Percentiles rank a stretch among this genome's conserved stretches.
These are phyloP conservation scores for Leishmania arabica DNA, from an alignment of 208 protist species.

Conservation along the genomic window DNA sequence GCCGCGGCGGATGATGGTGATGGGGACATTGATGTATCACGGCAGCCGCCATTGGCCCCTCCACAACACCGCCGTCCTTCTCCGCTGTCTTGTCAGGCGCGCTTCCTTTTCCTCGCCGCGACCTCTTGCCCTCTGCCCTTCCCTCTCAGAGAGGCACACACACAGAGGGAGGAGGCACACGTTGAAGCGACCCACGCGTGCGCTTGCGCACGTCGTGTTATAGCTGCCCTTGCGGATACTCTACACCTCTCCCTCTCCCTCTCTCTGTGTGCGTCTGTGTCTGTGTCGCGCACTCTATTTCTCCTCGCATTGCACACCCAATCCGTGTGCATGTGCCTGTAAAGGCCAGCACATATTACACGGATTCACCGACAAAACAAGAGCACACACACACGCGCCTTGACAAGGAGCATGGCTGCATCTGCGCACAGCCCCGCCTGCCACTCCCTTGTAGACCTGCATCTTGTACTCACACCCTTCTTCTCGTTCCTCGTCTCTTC, in stretches of 20 bases:
- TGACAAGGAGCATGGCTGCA: too few relatives aligned
- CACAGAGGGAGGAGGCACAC: background rate
- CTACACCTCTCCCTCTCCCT: too few relatives aligned
- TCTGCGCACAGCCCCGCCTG: background rate
- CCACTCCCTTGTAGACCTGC: background rate
- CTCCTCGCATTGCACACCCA: too few relatives aligned
- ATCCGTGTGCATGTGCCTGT: background rate
- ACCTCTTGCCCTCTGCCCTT: background rate
- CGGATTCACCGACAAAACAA: background rate
- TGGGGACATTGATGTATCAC: background rate
- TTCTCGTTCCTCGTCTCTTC: background rate
- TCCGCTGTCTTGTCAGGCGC: background rate
- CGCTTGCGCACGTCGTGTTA: too few relatives aligned
- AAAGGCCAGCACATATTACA: background rate
- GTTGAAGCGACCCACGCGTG: background rate
- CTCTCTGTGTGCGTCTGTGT: too few relatives aligned
- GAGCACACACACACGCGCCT: too few relatives aligned
- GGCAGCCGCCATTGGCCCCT: background rate
- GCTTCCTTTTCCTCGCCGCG: background rate
- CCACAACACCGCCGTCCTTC: background rate
- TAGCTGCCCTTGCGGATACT: too few relatives aligned
- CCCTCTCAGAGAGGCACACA: background rate
- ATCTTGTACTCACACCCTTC: background rate
- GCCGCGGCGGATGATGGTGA: background rate
- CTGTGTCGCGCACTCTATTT: too few relatives aligned